Conservation (phyloP, 108 stramenopile species). For the Pseudonitzschia multiseries region DNA sequence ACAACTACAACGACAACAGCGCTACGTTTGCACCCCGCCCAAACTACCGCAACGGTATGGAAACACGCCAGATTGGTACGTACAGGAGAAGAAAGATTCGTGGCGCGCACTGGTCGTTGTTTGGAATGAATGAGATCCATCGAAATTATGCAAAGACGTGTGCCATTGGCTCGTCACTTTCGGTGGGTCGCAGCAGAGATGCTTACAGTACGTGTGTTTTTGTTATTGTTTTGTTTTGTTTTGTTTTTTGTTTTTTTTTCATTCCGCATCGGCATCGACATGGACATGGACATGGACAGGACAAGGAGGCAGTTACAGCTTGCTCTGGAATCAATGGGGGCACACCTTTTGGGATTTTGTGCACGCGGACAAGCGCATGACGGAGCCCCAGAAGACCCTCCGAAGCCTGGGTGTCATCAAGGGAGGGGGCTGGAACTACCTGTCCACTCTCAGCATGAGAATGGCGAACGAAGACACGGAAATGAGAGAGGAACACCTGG, state of each 20-base stretch:
- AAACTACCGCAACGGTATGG: conserved; percentile 19
- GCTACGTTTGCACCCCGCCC: conserved; percentile 65
- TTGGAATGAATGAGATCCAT: too few species aligned
- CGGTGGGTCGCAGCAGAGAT: too few species aligned
- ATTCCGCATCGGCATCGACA: not conserved
- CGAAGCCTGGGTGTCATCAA: conserved; percentile 48
- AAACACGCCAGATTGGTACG: conserved; percentile 40
- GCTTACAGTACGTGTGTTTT: too few species aligned
- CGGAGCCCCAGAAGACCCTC: conserved; percentile 38
- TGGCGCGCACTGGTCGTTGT: too few species aligned
- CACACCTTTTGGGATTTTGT: conserved; percentile 57
- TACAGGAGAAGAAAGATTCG: too few species aligned
- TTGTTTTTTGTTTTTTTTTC: not conserved
- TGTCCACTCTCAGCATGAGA: conserved; percentile 35
- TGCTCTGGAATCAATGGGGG: conserved; percentile 63
- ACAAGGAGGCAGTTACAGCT: conserved; percentile 51
- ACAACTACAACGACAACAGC: not conserved
- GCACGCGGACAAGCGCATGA: conserved; percentile 42
- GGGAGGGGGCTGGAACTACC: conserved; percentile 52
- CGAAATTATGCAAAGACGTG: too few species aligned
- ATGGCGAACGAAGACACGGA: conserved; percentile 53
- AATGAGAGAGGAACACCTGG: conserved; percentile 19
- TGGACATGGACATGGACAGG: conserved; percentile 12
- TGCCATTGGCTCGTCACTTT: too few species aligned
- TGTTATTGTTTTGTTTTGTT: too few species aligned